Percentiles rank a stretch among this genome's conserved stretches.
These are phyloP conservation scores for Sporodiniella umbellata DNA, from an alignment of 371 early-diverging fungal species.

Conservation along the genomic window DNA sequence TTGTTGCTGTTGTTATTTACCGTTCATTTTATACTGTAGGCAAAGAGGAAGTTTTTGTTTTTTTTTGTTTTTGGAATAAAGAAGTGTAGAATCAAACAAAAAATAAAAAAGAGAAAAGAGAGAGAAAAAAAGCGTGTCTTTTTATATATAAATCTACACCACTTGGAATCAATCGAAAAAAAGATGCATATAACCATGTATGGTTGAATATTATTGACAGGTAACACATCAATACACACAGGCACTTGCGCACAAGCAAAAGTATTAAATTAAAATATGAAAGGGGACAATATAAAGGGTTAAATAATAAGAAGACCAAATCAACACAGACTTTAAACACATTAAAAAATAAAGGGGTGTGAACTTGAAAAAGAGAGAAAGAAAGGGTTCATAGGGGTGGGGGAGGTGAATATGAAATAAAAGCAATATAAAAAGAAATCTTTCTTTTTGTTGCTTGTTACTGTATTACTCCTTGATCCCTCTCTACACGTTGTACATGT, in stretches of 20 bases:
- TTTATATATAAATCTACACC: neutral
- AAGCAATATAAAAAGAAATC: too few species aligned
- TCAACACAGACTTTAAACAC: too few species aligned
- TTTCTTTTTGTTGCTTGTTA: too few species aligned
- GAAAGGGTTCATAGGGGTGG: too few species aligned
- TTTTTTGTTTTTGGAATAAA: neutral
- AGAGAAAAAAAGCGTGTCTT: neutral
- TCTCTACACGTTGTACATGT: too few species aligned
- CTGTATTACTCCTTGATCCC: too few species aligned
- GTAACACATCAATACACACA: neutral
- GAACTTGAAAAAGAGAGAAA: too few species aligned
- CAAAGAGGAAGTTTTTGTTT: too few species aligned
- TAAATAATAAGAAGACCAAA: neutral
- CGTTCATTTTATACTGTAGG: too few species aligned
- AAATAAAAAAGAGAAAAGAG: neutral
- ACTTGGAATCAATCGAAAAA: neutral
- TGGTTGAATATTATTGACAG: neutral
- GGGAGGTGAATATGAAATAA: too few species aligned
- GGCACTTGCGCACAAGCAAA: too few species aligned
- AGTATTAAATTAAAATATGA: slow-evolving; percentile 3
- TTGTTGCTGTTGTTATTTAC: slow-evolving; percentile 20
- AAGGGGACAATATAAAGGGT: neutral
- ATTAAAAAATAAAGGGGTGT: neutral
- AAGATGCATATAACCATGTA: neutral
- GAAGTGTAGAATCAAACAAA: neutral